Conservation (phyloP, 2,329 filamentous ascomycete species). For the Talaromyces funiculosus region DNA sequence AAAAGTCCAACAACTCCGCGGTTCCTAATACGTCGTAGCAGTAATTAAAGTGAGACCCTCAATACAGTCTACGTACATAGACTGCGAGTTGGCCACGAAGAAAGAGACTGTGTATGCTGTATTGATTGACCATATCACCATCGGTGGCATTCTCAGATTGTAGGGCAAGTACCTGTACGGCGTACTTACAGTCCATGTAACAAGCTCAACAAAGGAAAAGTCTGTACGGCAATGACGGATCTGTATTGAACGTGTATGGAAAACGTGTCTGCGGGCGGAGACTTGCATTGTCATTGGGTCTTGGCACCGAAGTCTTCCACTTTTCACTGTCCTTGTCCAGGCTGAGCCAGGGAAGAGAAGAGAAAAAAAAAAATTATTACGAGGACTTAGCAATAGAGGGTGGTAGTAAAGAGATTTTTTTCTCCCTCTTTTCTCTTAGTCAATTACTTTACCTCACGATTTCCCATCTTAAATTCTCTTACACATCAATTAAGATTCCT, state of each 20-base stretch:
- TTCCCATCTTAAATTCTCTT: conserved; percentile 17
- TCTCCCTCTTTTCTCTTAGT: conserved; percentile 28
- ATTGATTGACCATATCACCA: not conserved
- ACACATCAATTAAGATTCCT: not conserved
- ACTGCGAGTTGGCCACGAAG: not conserved
- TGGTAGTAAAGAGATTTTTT: not conserved
- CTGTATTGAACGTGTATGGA: not conserved
- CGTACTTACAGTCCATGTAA: not conserved
- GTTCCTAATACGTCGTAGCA: conserved; percentile 1
- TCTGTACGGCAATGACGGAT: not conserved
- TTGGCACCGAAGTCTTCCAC: conserved; percentile 2
- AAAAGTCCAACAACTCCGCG: conserved; percentile 3
- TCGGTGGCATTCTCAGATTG: not conserved
- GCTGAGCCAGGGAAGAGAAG: conserved; percentile 5
- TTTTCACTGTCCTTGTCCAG: conserved; percentile 4
- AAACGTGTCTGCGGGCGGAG: conserved; percentile 7
- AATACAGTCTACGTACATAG: not conserved
- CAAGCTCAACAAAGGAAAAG: not conserved
- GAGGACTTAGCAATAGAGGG: not conserved
- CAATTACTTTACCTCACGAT: conserved; percentile 39
- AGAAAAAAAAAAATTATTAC: conserved; percentile 7
- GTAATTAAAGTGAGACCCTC: not conserved
- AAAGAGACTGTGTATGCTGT: not conserved
- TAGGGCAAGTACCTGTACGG: not conserved
- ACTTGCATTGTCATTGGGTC: conserved; percentile 7